Conservation (phyloP, 2,329 filamentous ascomycete genomes). For the Ascochyta clinopodiicola region DNA sequence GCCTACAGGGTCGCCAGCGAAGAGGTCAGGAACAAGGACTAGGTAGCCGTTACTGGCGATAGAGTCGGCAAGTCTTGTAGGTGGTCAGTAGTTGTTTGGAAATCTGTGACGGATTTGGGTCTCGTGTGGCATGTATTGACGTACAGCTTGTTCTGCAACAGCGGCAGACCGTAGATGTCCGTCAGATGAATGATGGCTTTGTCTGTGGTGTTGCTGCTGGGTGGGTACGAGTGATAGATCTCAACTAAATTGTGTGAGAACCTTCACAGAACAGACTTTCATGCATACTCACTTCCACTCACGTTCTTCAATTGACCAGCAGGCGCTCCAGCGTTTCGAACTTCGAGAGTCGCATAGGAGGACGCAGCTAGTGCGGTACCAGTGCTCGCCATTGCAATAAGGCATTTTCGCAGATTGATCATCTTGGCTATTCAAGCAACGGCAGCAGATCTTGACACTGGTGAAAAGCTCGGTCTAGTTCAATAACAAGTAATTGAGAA, state of each 20-base stretch:
- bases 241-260: conserved; percentile 19
- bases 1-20: conserved; percentile 39
- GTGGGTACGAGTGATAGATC: conserved; percentile 31
- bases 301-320: conserved; percentile 31
- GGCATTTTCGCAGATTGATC: conserved; percentile 5
- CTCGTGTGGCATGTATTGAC: no score
- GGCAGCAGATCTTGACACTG: neutral
- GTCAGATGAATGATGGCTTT: conserved; percentile 45
- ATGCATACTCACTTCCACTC: conserved; percentile 28
- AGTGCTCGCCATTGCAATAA: conserved; percentile 6
- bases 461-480: neutral
- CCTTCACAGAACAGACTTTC: no score
- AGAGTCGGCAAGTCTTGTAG: conserved; percentile 40
- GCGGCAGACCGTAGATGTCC: conserved; percentile 44
- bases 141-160: conserved; percentile 43
- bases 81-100: neutral
- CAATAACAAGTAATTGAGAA: neutral
- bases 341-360: conserved; percentile 16
- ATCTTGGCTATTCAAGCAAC: neutral
- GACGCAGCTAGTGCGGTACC: conserved; percentile 7
- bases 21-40: conserved; percentile 45
- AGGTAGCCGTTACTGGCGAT: conserved; percentile 44
- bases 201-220: conserved; percentile 20
- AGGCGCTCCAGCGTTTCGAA: conserved; percentile 24
- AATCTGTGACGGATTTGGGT: neutral